These are phyloP conservation scores for Kazachstania bromeliacearum DNA, from an alignment of 805 yeast species.

Conservation along the genomic window DNA sequence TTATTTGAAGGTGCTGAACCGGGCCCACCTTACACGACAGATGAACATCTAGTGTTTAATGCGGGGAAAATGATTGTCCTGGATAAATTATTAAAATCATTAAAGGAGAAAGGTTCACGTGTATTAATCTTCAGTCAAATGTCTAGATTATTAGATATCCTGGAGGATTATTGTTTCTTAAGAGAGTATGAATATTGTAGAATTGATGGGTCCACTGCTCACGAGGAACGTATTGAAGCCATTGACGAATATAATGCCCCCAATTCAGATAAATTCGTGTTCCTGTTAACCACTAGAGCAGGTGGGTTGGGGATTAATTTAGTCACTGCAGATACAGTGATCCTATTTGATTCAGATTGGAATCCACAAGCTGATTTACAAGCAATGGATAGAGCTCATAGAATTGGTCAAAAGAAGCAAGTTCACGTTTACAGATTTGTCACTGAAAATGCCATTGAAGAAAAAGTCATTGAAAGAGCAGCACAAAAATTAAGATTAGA, in stretches of 20 bases:
- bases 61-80: constrained; percentile 84
- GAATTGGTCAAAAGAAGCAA: constrained; percentile 95
- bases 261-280: constrained; percentile 70
- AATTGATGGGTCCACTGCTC: constrained; percentile 88
- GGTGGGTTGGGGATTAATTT: constrained; percentile 94
- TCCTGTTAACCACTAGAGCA: constrained; percentile 85
- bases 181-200: constrained; percentile 81
- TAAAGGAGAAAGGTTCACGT: constrained; percentile 70
- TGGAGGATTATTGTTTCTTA: constrained; percentile 84
- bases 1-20: constrained; percentile 97
- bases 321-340: constrained; percentile 85
- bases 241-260: constrained; percentile 86
- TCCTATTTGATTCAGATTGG: constrained; percentile 91
- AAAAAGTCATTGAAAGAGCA: constrained; percentile 89
- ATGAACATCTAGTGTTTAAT: constrained; percentile 83
- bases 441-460: constrained; percentile 92
- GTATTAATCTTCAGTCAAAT: constrained; percentile 89
- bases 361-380: constrained; percentile 96
- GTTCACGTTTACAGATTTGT: constrained; percentile 86
- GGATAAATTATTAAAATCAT: constrained; percentile 68
- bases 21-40: constrained; percentile 93
- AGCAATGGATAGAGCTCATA: constrained; percentile 97
- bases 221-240: constrained; percentile 84
- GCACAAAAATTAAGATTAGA: constrained; percentile 87
- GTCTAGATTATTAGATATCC: constrained; percentile 79